A percentile compares a stretch with the other conserved stretches of the same genome.
phyloP scores from a whole-genome alignment of 148 eudicot genomes.

The Camellia granthamiana region DNA sequence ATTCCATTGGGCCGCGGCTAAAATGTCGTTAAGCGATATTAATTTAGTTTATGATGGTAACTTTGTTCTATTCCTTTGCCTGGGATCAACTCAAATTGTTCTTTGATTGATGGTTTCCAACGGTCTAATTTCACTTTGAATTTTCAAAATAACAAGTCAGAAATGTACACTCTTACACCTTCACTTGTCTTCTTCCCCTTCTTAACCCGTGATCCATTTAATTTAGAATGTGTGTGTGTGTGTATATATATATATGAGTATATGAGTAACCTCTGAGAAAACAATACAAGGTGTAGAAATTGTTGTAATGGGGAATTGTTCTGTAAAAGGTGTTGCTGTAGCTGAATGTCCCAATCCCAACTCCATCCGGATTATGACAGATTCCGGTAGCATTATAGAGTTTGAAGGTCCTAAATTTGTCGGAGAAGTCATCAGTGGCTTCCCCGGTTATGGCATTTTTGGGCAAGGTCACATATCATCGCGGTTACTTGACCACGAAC shows the following conservation, averaged over 20 bases:
- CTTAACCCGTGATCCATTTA: conserved; percentile 19
- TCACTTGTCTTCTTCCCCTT: conserved; percentile 15
- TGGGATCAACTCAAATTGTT: conserved; percentile 11
- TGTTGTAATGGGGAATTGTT: conserved; percentile 58
- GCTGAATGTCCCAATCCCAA: conserved; percentile 8
- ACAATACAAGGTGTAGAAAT: neutral
- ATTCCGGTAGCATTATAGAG: conserved; percentile 39
- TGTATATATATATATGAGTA: neutral
- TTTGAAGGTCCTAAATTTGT: conserved; percentile 37
- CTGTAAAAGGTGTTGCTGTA: conserved; percentile 32
- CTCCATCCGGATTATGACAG: conserved; percentile 40
- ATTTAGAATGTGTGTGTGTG: neutral
- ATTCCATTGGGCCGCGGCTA: neutral
- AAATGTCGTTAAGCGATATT: neutral
- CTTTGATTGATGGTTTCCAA: conserved; percentile 14
- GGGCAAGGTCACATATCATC: conserved; percentile 23
- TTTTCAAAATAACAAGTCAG: conserved; percentile 10
- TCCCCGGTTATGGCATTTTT: conserved; percentile 52
- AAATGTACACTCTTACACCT: conserved; percentile 10
- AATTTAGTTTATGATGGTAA: neutral
- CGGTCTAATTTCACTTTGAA: conserved; percentile 31
- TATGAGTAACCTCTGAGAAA: neutral
- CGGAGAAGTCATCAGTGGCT: conserved; percentile 39
- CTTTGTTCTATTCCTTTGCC: conserved; percentile 6
- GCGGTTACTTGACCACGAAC: conserved; percentile 37